These are phyloP conservation scores for Mycena capillaripes DNA, from an alignment of 768 basidiomycete species.

Conservation along the genomic window DNA sequence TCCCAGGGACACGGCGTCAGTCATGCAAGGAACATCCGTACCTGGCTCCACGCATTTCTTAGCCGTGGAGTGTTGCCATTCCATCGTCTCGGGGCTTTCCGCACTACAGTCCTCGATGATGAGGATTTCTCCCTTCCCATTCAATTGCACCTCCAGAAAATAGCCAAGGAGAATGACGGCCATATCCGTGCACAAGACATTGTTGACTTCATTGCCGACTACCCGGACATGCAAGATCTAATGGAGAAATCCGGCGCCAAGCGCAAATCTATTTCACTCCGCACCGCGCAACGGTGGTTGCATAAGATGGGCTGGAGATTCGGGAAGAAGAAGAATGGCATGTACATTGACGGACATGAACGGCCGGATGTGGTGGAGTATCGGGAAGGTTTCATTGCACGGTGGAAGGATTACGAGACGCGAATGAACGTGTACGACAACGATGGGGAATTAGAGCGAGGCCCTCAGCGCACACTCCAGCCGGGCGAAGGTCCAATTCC, in stretches of 20 bases:
- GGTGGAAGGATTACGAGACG: constrained; percentile 44
- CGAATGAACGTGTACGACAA: constrained; percentile 43
- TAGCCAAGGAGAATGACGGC: constrained; percentile 37
- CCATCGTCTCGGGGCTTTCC: constrained; percentile 40
- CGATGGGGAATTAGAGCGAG: constrained; percentile 32
- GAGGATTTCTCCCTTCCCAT: constrained; percentile 47
- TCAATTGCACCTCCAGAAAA: constrained; percentile 44
- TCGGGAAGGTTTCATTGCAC: constrained; percentile 40
- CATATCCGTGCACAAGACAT: constrained; percentile 47
- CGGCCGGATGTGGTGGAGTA: constrained; percentile 53
- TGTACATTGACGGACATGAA: constrained; percentile 57
- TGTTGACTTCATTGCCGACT: constrained; percentile 45
- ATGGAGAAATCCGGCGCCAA: neutral
- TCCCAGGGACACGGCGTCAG: neutral
- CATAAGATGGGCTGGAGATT: constrained; percentile 49
- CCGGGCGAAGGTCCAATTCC: neutral
- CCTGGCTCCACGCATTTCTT: neutral
- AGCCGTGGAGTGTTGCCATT: neutral
- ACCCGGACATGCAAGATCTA: constrained; percentile 39
- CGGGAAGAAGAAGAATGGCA: constrained; percentile 44
- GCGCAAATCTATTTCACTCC: constrained; percentile 33
- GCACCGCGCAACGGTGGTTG: constrained; percentile 51
- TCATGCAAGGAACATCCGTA: neutral
- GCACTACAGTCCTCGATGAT: constrained; percentile 46
- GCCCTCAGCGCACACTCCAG: neutral